Evolutionary conservation across 2,329 filamentous ascomycete species (phyloP), one percentile per base, ranked within the genome.

Genomic region (Gnomoniopsis smithogilvyi): DNA sequence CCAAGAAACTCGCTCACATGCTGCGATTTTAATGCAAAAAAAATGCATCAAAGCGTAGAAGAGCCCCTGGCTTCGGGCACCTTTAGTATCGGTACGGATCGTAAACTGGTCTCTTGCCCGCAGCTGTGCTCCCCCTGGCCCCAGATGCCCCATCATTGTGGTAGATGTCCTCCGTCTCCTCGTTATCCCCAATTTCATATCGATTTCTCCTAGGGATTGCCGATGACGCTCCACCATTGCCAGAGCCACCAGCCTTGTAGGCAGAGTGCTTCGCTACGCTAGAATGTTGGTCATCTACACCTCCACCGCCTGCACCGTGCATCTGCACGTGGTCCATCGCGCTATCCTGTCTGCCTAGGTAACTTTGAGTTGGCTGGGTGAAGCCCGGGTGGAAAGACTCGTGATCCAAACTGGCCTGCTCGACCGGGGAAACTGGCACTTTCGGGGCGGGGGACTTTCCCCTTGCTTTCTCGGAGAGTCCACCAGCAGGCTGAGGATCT

Each of bases 351-450:
- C 74, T 68, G 47, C 68, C 69, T 2, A 70, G 46, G 52, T 75
- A 75, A 63, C 73, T 73, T 26, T 67, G 67, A 17, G 70, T 73
- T n/a, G 60, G 60, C 54, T 62, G 48, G 50, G 57, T 62, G 62
- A 68, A 69, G 21, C 76, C 74, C 2, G 75, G 74, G 51, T 76
- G 70, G 62, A 72, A 77, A 6, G 74, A 72, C 59, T 78, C 76
- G 22, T 65, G 64, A 6, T 68, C 66, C 33, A 73, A 65, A 3
- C 69, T 66, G 2, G 74, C 73, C 54, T 76, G 70, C 30, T 74
- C 70, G n/a, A 67, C 65, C 7, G 46, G 61, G 15, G 56, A 41
- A n/a, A 59, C 65, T 15, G 22, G 30, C 24, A 19, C n/a, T 17
- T 22, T 43, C 2, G 8, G 7, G 17, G 50, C 50, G 3, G 46